Percentiles rank a stretch among this genome's conserved stretches.
These are phyloP conservation scores for Jimgerdemannia flammicorona DNA, from an alignment of 192 early-diverging fungal genomes.

Conservation along the genomic window DNA sequence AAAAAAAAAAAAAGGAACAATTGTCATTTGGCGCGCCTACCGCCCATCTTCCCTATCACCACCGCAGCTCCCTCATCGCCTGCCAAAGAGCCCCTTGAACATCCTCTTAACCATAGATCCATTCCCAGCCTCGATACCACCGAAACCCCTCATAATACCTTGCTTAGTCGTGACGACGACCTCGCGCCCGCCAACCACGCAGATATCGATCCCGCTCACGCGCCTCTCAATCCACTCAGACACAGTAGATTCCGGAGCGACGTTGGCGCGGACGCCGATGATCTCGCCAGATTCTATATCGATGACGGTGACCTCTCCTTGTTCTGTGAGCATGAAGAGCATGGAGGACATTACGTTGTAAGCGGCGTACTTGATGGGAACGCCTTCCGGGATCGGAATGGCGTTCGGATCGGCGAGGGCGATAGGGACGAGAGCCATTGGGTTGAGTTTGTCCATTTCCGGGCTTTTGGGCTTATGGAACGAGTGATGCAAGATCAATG, in stretches of 20 bases:
- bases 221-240: slow-evolving; percentile 11
- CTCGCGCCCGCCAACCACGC: slow-evolving; percentile 27
- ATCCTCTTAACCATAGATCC: too few species aligned
- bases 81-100: too few species aligned
- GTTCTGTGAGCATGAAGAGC: slow-evolving; percentile 28
- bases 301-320: slow-evolving; percentile 25
- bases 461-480: slow-evolving; percentile 5
- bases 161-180: slow-evolving; percentile 28
- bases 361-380: slow-evolving; percentile 29
- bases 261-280: slow-evolving; percentile 17
- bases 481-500: background rate
- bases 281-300: slow-evolving; percentile 31
- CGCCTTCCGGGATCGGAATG: background rate
- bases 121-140: background rate
- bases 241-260: background rate
- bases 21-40: too few species aligned
- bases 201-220: slow-evolving; percentile 28
- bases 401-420: background rate
- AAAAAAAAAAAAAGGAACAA: too few species aligned
- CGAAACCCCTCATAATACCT: slow-evolving; percentile 24
- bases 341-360: slow-evolving; percentile 27
- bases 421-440: background rate
- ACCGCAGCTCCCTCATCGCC: too few species aligned
- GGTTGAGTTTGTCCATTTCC: background rate
- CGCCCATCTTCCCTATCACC: too few species aligned